These are phyloP conservation scores for Fusarium nelsonii DNA, from an alignment of 2,329 filamentous ascomycete genomes.

Conservation along the genomic window DNA sequence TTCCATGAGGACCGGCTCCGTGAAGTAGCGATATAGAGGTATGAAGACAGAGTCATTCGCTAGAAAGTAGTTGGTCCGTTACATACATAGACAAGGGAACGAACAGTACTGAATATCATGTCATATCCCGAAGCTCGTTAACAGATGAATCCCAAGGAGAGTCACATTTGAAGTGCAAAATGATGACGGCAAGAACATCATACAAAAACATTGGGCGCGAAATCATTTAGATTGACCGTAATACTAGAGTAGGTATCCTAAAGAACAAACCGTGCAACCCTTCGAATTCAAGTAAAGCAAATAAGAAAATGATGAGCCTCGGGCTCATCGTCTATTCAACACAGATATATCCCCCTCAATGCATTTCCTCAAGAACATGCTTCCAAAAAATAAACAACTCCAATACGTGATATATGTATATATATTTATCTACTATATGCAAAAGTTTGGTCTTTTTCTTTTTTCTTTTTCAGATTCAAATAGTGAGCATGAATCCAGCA, in stretches of 20 bases:
- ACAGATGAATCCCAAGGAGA: neutral
- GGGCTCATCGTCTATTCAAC: constrained; percentile 31
- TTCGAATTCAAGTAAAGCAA: constrained; percentile 10
- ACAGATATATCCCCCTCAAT: constrained; percentile 15
- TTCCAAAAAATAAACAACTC: constrained; percentile 37
- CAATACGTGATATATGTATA: constrained; percentile 10
- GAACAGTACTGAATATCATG: neutral
- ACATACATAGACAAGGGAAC: neutral
- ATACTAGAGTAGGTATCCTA: constrained; percentile 26
- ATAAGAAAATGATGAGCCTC: constrained; percentile 23
- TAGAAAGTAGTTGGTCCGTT: neutral
- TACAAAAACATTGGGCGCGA: constrained; percentile 13
- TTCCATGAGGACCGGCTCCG: neutral
- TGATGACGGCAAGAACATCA: neutral
- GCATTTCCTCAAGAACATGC: constrained; percentile 32
- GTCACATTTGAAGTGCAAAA: neutral
- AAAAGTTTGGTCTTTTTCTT: neutral
- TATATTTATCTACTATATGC: constrained; percentile 10
- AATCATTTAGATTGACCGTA: constrained; percentile 31
- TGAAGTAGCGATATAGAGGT: neutral
- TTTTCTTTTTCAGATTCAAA: constrained; percentile 17
- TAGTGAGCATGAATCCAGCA: constrained; percentile 39
- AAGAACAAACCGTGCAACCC: constrained; percentile 23
- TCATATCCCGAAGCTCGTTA: neutral
- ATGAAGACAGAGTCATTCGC: neutral